Base-by-base conservation (phyloP, 1,284 basidiomycete genomes). In the Cutaneotrichosporon dermatis region DNA sequence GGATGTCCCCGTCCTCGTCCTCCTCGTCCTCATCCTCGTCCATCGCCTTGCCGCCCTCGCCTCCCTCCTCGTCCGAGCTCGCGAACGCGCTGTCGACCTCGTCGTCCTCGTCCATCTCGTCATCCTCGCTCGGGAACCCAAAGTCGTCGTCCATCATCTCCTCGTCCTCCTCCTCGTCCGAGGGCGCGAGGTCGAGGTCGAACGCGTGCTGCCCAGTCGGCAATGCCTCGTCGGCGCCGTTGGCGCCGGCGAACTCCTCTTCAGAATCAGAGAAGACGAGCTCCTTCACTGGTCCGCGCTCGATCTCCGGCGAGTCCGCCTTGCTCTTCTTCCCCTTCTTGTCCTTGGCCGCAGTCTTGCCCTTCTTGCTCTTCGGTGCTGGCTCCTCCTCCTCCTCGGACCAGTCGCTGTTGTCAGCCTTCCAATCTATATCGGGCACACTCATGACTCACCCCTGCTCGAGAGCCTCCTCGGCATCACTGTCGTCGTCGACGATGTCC, bases 201-300 rank as follows among this genome's bases (percentile, higher is more conserved):
- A 79, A 79, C 16, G 60, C 67, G 61, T 77, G 75, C 53, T 69
- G 72, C n/a, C 71, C 76, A 10, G 71, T 56, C 3, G 77, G 78
- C 25, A 75, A 62, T 15, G 61, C 59, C 64, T 78, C 76, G 45
- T 72, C 69, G 54, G 69, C 72, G 55, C 69, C 63, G 66, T 50
- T 78, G 76, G 35, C 81, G 16, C 34, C 50, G 4, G 83, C 75
- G 6, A 72, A 70, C 34, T 80, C 86, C 11, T 83, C 84, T 63
- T 89, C 87, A 4, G 85, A 86, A 61, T 79, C 77, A 2, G 73
- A 74, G 65, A 81, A 80, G 41, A 88, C 85, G 55, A 91, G 83
- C 69, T 89, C 85, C 75, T 88, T 84, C 3, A 70, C 72, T 11
- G 72, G 73, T 57, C 70, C 66, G 58, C 70, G 66, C 57, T 68